Percentiles rank a stretch among this genome's conserved stretches.
Evolutionary conservation across 2,329 filamentous ascomycete species (phyloP).

Genomic region (Periconia digitata): DNA sequence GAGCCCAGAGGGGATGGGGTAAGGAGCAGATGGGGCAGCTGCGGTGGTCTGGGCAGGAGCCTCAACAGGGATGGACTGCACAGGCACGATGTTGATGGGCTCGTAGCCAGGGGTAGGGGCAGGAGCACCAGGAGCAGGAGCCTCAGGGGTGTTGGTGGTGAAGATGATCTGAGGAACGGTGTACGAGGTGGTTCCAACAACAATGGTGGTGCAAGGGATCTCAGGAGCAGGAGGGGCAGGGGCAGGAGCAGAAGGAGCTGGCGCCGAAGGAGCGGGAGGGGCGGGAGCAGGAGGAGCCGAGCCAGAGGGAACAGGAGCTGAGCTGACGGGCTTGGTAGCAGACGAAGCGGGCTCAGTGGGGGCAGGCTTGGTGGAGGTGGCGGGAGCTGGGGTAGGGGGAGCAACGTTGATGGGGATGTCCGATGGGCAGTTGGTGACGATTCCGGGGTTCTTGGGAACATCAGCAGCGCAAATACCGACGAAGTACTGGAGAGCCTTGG

Average conservation of each 20-base stretch:
- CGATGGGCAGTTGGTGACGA: slow-evolving; percentile 73
- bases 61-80: slow-evolving; percentile 32
- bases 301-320: slow-evolving; percentile 13
- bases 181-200: slow-evolving; percentile 45
- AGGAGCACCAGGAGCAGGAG: slow-evolving; percentile 24
- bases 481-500: slow-evolving; percentile 77
- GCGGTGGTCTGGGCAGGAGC: slow-evolving; percentile 31
- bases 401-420: slow-evolving; percentile 54
- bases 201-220: slow-evolving; percentile 44
- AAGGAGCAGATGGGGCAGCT: slow-evolving; percentile 20
- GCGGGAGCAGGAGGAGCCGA: neutral
- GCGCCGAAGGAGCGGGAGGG: slow-evolving; percentile 9
- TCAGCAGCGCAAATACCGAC: slow-evolving; percentile 85
- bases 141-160: slow-evolving; percentile 42
- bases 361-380: slow-evolving; percentile 1
- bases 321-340: slow-evolving; percentile 1
- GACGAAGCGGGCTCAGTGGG: slow-evolving; percentile 4
- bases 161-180: slow-evolving; percentile 52
- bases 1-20: slow-evolving; percentile 27
- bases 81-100: slow-evolving; percentile 38
- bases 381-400: slow-evolving; percentile 41
- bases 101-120: slow-evolving; percentile 8
- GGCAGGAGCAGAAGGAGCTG: slow-evolving; percentile 9
- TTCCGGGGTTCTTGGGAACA: slow-evolving; percentile 76
- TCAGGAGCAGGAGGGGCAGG: slow-evolving; percentile 12